Conservation (phyloP, 192 early-diverging fungal species). For the Coemansia sp. region DNA sequence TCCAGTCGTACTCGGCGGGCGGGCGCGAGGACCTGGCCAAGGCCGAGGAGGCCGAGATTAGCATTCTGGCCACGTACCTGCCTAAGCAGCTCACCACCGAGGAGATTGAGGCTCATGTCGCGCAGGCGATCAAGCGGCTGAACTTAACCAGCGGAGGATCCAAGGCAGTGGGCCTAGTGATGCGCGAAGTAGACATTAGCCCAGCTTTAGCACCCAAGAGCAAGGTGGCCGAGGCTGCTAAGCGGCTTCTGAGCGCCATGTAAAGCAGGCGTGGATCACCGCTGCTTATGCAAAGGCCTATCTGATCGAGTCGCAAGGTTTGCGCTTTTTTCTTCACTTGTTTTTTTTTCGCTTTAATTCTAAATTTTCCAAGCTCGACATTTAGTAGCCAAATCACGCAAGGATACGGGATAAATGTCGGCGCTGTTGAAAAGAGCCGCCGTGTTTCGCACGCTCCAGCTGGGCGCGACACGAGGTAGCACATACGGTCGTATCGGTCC, state of each 20-base stretch:
- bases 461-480: background rate
- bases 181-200: constrained; percentile 78
- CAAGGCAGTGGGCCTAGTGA: constrained; percentile 86
- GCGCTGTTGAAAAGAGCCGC: background rate
- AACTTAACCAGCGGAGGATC: constrained; percentile 47
- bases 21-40: constrained; percentile 76
- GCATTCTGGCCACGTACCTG: constrained; percentile 72
- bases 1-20: constrained; percentile 63
- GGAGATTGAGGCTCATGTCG: constrained; percentile 70
- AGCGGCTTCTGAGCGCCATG: constrained; percentile 60
- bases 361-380: background rate
- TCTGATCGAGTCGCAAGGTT: background rate
- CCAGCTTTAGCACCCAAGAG: constrained; percentile 75
- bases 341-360: background rate
- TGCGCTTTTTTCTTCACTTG: background rate
- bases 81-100: constrained; percentile 76
- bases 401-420: background rate
- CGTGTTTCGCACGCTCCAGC: background rate
- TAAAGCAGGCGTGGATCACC: no score
- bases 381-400: background rate
- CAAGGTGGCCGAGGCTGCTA: constrained; percentile 74
- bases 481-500: background rate
- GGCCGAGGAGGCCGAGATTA: constrained; percentile 69
- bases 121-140: constrained; percentile 52
- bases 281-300: constrained; percentile 2